Base-by-base conservation (phyloP, 2,329 filamentous ascomycete genomes). In the Fusarium newnesense region DNA sequence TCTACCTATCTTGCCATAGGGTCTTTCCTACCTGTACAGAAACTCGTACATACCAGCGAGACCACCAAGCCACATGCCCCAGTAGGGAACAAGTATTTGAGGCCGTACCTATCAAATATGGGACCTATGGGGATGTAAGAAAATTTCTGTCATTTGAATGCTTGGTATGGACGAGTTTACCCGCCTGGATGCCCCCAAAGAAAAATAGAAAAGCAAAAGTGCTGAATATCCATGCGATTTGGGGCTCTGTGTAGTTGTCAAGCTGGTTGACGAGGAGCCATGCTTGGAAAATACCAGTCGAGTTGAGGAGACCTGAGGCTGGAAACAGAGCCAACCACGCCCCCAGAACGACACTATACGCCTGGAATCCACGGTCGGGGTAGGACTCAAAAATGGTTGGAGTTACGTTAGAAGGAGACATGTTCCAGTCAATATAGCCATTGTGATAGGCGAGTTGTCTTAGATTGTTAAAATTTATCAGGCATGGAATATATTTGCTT, bases 221-320 rank as follows among this genome's bases (percentile, higher is more conserved):
- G 28, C 46, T 49, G 10, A 49, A 49, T 32, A 49, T 49, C 46
- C 46, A 49, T 10, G 28, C 21, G 4, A 49, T 49, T 9, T 32
- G 46, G 0, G 46, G 46, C 21, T 49, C 46, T 2, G 28, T 18
- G 5, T 49, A 32, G 0, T 24, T 24, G 0, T 32, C 15, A 0
- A 49, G 46, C 15, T 49, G 28, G 9, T 49, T 49, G 28, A 32
- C 28, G 0, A 49, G 28, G 3, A 49, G 28, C 46, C 46, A 49
- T 5, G 46, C 28, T 32, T 49, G 46, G 28, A 49, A 49, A 5
- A 49, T 49, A 13, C 46, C 46, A 5, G 46, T 32, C 2, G 46
- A 49, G 21, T 49, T 49, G 21, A 49, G 46, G 21, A 49, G 46
- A 2, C 46, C 46, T 2, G 46, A 49, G 5, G 46, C 46, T 18